phyloP scores from a whole-genome alignment of 1,284 basidiomycete genomes.

The Neolentinus lepideus region DNA sequence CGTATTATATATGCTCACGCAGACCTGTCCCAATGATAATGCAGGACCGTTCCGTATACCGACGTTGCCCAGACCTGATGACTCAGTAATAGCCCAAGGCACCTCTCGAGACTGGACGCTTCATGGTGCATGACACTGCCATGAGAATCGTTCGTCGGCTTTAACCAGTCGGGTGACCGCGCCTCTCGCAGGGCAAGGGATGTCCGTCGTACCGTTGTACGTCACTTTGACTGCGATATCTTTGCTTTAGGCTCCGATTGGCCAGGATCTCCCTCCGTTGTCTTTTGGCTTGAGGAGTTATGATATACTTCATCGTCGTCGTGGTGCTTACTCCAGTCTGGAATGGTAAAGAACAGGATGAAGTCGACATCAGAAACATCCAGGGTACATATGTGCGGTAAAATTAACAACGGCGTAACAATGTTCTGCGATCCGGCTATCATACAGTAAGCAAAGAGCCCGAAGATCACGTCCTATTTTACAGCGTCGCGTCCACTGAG shows the following conservation, averaged over 20 bases:
- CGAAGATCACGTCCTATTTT: too few species aligned
- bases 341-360: too few species aligned
- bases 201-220: too few species aligned
- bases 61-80: neutral
- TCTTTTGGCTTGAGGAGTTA: too few species aligned
- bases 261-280: neutral
- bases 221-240: neutral
- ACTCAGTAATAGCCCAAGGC: neutral
- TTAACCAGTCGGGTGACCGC: neutral
- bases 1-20: neutral
- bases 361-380: too few species aligned
- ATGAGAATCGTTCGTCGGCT: neutral
- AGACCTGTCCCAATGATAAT: neutral
- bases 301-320: too few species aligned
- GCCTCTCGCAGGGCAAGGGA: neutral
- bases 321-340: too few species aligned
- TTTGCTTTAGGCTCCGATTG: neutral
- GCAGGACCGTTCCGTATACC: neutral
- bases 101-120: neutral
- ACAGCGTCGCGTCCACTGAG: too few species aligned
- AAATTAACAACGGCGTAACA: too few species aligned
- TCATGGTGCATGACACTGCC: neutral
- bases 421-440: too few species aligned
- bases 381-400: too few species aligned
- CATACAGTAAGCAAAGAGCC: too few species aligned